A percentile compares a stretch with the other conserved stretches of the same genome.
Conservation (phyloP, 768 basidiomycete species). For the Podaxis rugospora region DNA sequence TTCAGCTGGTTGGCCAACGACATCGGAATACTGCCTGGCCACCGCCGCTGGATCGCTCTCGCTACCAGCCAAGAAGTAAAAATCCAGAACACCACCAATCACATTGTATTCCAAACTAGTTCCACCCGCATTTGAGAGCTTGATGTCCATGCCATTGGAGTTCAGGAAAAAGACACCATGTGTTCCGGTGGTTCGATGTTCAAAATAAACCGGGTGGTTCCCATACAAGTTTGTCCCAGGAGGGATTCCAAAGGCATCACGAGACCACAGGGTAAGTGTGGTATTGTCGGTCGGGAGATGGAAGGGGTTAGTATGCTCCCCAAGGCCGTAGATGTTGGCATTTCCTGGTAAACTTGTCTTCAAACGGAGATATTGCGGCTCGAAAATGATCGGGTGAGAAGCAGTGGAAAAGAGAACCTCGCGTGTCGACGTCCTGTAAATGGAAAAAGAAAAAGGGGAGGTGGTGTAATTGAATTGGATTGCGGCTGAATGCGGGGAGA, state of each 20-base stretch:
- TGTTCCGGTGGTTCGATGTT: slow-evolving; percentile 60
- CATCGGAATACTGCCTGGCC: slow-evolving; percentile 63
- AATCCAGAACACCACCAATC: slow-evolving; percentile 74
- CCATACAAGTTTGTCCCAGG: slow-evolving; percentile 61
- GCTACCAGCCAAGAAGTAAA: slow-evolving; percentile 75
- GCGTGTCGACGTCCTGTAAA: slow-evolving; percentile 40
- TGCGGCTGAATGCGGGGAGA: slow-evolving; percentile 27
- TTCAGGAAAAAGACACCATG: slow-evolving; percentile 70
- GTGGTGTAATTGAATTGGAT: slow-evolving; percentile 61
- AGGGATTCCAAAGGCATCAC: slow-evolving; percentile 60
- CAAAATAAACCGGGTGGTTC: slow-evolving; percentile 69
- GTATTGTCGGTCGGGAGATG: slow-evolving; percentile 47
- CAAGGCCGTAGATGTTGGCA: slow-evolving; percentile 75
- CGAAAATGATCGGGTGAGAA: slow-evolving; percentile 62
- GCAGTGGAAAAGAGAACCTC: slow-evolving; percentile 62
- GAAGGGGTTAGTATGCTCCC: slow-evolving; percentile 69
- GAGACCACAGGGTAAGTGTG: slow-evolving; percentile 55
- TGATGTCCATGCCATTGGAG: slow-evolving; percentile 77
- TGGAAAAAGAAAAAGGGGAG: slow-evolving; percentile 58
- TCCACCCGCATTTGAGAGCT: slow-evolving; percentile 40
- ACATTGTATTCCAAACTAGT: slow-evolving; percentile 66
- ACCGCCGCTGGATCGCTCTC: slow-evolving; percentile 51
- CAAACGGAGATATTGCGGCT: slow-evolving; percentile 72
- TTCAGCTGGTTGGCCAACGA: slow-evolving; percentile 64
- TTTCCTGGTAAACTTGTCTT: slow-evolving; percentile 54